Percentiles rank a stretch among this genome's conserved stretches.
These are phyloP conservation scores for Ceratocystis colombiana DNA, from an alignment of 2,329 filamentous ascomycete genomes.

Conservation along the genomic window DNA sequence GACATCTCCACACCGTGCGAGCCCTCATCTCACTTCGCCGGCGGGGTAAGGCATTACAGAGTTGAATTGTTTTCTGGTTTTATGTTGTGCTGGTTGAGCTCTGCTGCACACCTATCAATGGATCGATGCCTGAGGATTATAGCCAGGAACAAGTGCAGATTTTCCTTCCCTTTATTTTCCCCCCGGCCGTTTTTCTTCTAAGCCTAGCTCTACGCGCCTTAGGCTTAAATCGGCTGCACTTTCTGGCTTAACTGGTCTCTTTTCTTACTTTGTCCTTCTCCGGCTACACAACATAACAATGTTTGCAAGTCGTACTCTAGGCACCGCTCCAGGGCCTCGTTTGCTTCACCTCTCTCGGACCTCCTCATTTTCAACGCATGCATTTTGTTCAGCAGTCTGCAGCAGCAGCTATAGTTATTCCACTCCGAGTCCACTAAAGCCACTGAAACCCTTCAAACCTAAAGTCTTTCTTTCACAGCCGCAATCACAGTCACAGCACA, in stretches of 20 bases:
- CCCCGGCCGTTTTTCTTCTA: not conserved
- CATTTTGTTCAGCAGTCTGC: not conserved
- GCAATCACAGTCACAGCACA: conserved; percentile 19
- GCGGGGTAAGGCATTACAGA: not conserved
- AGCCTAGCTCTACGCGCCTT: not conserved
- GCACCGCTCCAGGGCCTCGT: not conserved
- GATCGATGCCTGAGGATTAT: conserved; percentile 3
- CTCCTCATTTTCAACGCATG: not conserved
- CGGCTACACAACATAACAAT: not conserved
- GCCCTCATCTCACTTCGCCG: not conserved
- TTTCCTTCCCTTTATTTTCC: not conserved
- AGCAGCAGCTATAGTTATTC: not conserved
- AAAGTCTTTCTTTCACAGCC: not conserved
- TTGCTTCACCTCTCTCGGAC: not conserved
- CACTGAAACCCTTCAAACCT: too few species aligned
- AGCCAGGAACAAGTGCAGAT: not conserved
- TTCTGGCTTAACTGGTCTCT: not conserved
- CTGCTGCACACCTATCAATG: not conserved
- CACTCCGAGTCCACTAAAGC: too few species aligned
- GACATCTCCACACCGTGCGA: not conserved
- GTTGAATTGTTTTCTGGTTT: not conserved
- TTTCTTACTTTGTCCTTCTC: not conserved
- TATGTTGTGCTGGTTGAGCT: not conserved
- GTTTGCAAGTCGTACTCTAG: not conserved
- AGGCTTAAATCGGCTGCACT: not conserved